These are phyloP conservation scores for Trichoderma polysporum DNA, from an alignment of 2,329 filamentous ascomycete species.

Conservation along the genomic window DNA sequence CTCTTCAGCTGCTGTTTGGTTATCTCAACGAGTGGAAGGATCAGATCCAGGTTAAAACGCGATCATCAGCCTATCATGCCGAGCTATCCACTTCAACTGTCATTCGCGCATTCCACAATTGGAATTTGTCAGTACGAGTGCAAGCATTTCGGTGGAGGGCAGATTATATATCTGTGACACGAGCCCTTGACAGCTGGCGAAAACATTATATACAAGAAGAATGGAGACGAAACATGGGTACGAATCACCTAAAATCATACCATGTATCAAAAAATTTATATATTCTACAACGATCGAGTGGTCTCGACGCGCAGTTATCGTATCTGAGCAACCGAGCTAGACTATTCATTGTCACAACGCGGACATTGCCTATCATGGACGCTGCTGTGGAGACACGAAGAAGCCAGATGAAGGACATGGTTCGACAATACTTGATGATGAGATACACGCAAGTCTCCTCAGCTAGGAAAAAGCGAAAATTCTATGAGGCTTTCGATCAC, in stretches of 20 bases:
- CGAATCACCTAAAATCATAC: slow-evolving; percentile 16
- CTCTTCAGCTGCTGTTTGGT: slow-evolving; percentile 24
- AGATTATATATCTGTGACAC: slow-evolving; percentile 34
- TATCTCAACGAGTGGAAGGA: slow-evolving; percentile 36
- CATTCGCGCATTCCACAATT: slow-evolving; percentile 29
- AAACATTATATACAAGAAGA: slow-evolving; percentile 26
- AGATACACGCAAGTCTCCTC: slow-evolving; percentile 38
- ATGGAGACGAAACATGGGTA: slow-evolving; percentile 23
- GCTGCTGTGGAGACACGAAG: slow-evolving; percentile 29
- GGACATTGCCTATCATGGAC: slow-evolving; percentile 31
- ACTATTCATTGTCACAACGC: slow-evolving; percentile 35
- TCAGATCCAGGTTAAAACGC: slow-evolving; percentile 30
- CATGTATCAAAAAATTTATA: slow-evolving; percentile 23
- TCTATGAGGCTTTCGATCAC: slow-evolving; percentile 33
- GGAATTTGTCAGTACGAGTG: slow-evolving; percentile 36
- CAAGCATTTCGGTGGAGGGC: slow-evolving; percentile 36
- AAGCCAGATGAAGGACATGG: slow-evolving; percentile 29
- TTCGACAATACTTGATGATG: slow-evolving; percentile 37
- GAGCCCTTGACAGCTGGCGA: slow-evolving; percentile 34
- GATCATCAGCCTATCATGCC: slow-evolving; percentile 28
- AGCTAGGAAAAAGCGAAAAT: slow-evolving; percentile 34
- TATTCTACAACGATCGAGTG: slow-evolving; percentile 21
- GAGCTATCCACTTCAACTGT: slow-evolving; percentile 26
- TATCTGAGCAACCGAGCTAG: slow-evolving; percentile 30
- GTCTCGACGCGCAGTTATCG: slow-evolving; percentile 23